Evolutionary conservation across 805 yeast genomes (phyloP), one percentile per base, ranked within the genome.

Genomic region (Tetrapisispora arboricola): DNA sequence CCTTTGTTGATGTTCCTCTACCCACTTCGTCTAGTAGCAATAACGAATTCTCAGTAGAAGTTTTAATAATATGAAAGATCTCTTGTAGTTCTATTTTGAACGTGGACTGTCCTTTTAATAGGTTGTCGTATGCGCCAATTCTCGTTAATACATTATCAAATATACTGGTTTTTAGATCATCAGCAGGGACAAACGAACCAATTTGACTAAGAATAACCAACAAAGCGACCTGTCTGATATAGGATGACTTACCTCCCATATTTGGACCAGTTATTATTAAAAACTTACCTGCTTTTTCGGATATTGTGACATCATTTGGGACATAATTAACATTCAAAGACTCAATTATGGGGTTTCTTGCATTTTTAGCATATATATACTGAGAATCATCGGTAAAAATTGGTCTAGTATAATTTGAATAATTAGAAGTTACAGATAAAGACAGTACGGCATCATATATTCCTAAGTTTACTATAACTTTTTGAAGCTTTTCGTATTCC

Each of bases 41-140:
- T 43, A 92, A 70, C 6, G 96, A 86, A 46, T 83, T 80, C 24
- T 68, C 61, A 0, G 92, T 79, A 2, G 94, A 88, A 7, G 84
- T 75, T 44, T 83, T 78, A 43, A 92, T 68, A 49, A 92, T 90
- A 2, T 90, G 76, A 0, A 95, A 80, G 39, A 95, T 85, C 54
- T 92, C 98, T 39, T 86, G 68, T 96, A 92, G 87, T 61, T 92
- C 99, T 21, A 94, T 84, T 84, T 84, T 84, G 55, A 88, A 87
- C 0, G 95, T 87, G 0, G 94, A 84, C 50, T 83, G 76, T 2
- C 92, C 90, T 18, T 67, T 67, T 38, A 85, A 50, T 34, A 87
- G 66, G 51, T 85, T 76, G 61, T 87, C 96, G 29, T 75, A 71
- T 0, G 95, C 92, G 0, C 95, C 95, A 78, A 85, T 80, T 36